A percentile compares a stretch with the other conserved stretches of the same genome.
These are phyloP conservation scores for Zoysia japonica DNA, from an alignment of 176 grass and related monocot species.

Conservation along the genomic window DNA sequence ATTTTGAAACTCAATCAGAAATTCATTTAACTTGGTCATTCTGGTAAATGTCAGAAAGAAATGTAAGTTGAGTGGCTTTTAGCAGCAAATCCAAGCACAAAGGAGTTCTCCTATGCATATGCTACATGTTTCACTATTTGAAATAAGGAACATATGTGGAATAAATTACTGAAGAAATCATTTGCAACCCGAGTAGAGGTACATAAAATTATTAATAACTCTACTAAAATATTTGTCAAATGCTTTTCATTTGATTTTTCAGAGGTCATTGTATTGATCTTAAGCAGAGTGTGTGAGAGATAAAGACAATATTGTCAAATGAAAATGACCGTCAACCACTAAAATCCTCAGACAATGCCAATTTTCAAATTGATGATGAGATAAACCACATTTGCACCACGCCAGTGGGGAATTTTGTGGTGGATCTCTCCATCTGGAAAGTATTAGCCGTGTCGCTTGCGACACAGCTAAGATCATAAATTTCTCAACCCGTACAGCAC, in stretches of 20 bases:
- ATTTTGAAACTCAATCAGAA: neutral
- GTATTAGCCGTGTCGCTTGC: neutral
- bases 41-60: constrained; percentile 5
- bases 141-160: neutral
- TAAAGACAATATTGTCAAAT: neutral
- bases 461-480: neutral
- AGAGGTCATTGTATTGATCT: constrained; percentile 2
- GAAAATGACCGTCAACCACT: constrained; percentile 34
- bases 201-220: neutral
- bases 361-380: constrained; percentile 27
- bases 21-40: neutral
- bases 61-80: neutral
- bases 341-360: neutral
- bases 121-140: neutral
- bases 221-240: neutral
- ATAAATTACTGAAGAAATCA: neutral
- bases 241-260: neutral
- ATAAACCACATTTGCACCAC: too few species aligned
- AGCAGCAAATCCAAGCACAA: constrained; percentile 23
- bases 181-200: neutral
- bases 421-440: constrained; percentile 29
- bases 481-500: neutral
- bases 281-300: neutral
- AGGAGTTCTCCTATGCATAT: constrained; percentile 8
- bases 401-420: neutral